Evolutionary conservation across 148 eudicot genomes (phyloP).

Genomic region (Camellia sinensis): DNA sequence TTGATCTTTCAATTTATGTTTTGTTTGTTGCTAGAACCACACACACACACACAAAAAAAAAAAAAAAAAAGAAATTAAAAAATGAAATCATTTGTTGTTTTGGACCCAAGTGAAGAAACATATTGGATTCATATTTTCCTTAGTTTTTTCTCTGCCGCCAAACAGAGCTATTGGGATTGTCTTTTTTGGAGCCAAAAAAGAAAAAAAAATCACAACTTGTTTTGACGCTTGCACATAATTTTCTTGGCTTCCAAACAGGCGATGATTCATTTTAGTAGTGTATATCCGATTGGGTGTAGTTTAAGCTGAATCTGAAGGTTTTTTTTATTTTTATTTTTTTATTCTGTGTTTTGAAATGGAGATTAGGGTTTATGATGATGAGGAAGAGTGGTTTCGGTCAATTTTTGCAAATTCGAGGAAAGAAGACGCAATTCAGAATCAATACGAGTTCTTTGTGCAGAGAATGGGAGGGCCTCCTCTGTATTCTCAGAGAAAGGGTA

Average conservation of each 20-base stretch:
- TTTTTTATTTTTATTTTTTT: background rate
- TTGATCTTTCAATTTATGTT: too few species aligned
- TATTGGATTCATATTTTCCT: too few species aligned
- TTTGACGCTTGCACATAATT: background rate
- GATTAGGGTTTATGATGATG: constrained; percentile 86
- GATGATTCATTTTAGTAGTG: background rate
- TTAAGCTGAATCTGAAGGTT: constrained; percentile 1
- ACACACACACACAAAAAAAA: too few species aligned
- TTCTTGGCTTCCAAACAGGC: constrained; percentile 6
- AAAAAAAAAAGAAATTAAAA: too few species aligned
- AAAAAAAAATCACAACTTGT: too few species aligned
- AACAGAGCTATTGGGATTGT: background rate
- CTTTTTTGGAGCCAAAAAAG: too few species aligned
- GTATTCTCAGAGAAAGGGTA: constrained; percentile 83
- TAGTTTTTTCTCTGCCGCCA: background rate
- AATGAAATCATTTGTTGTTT: too few species aligned
- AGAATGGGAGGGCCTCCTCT: constrained; percentile 96
- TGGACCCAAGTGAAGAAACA: too few species aligned
- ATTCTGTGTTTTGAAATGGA: background rate
- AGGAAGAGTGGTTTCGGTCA: constrained; percentile 92
- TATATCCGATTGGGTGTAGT: background rate
- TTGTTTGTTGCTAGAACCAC: too few species aligned
- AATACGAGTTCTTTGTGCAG: constrained; percentile 90
- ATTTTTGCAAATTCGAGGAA: constrained; percentile 80
- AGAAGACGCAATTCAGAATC: constrained; percentile 94